A percentile compares a stretch with the other conserved stretches of the same genome.
Evolutionary conservation across 1,139 yeast genomes (phyloP).

Genomic region (Suhomyces wounanorum): DNA sequence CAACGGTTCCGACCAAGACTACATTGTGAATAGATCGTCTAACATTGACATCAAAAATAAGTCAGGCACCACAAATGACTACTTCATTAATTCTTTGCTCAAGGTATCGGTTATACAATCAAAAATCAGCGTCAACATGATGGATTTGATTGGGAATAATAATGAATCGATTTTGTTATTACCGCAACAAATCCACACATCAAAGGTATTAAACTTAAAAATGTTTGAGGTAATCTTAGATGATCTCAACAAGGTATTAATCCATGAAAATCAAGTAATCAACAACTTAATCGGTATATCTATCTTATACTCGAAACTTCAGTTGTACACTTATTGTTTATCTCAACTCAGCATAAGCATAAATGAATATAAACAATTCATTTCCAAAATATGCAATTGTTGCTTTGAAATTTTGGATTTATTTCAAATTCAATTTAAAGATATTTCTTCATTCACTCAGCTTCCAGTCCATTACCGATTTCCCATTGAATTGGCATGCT

Average conservation of each 20-base stretch:
- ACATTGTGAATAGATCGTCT: slow-evolving; percentile 40
- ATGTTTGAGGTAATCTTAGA: slow-evolving; percentile 47
- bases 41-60: slow-evolving; percentile 29
- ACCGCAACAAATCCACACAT: slow-evolving; percentile 26
- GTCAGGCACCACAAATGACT: slow-evolving; percentile 26
- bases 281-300: slow-evolving; percentile 35
- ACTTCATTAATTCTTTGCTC: slow-evolving; percentile 42
- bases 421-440: slow-evolving; percentile 26
- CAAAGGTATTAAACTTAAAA: slow-evolving; percentile 40
- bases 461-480: slow-evolving; percentile 46
- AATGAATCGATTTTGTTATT: slow-evolving; percentile 17
- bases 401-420: slow-evolving; percentile 33
- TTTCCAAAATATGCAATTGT: slow-evolving; percentile 33
- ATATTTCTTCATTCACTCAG: slow-evolving; percentile 29
- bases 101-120: slow-evolving; percentile 46
- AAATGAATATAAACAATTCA: slow-evolving; percentile 31
- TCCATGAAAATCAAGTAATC: slow-evolving; percentile 19
- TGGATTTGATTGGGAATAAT: slow-evolving; percentile 28
- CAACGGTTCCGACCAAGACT: slow-evolving; percentile 46
- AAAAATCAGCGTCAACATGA: slow-evolving; percentile 44
- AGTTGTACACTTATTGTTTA: slow-evolving; percentile 41
- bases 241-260: slow-evolving; percentile 27
- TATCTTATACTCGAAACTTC: slow-evolving; percentile 43
- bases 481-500: slow-evolving; percentile 38
- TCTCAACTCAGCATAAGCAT: slow-evolving; percentile 32